Percentiles rank a stretch among this genome's conserved stretches.
Evolutionary conservation across 371 early-diverging fungal genomes (phyloP).

Genomic region (Umbelopsis sp.): DNA sequence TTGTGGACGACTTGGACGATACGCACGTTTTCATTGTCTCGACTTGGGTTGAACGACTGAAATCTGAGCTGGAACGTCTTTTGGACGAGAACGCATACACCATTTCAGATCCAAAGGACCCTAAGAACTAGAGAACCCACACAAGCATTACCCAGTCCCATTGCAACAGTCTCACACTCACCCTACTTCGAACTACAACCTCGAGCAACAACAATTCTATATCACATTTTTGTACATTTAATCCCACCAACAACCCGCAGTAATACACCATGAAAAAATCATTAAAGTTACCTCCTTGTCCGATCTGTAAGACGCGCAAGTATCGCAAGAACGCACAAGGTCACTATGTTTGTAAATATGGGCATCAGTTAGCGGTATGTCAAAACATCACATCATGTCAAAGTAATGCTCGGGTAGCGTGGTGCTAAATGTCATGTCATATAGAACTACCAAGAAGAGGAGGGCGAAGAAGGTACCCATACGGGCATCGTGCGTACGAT

Average conservation of each 20-base stretch:
- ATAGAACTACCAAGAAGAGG: conserved; percentile 29
- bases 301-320: conserved; percentile 29
- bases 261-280: conserved; percentile 16
- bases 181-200: not conserved
- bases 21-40: conserved; percentile 85
- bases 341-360: conserved; percentile 37
- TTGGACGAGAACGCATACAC: conserved; percentile 81
- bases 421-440: not conserved
- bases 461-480: conserved; percentile 23
- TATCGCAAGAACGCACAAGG: conserved; percentile 23
- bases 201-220: not conserved
- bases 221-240: conserved; percentile 11
- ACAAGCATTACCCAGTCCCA: not conserved
- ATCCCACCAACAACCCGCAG: not conserved
- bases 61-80: conserved; percentile 72
- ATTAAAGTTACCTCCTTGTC: conserved; percentile 25
- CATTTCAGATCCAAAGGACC: conserved; percentile 44
- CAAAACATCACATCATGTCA: not conserved
- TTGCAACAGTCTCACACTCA: not conserved
- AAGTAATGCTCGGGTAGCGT: not conserved
- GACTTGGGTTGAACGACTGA: conserved; percentile 62
- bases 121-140: conserved; percentile 27
- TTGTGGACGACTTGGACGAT: conserved; percentile 87
- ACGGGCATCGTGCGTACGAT: not conserved
- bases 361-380: conserved; percentile 34